Evolutionary conservation across 2,329 filamentous ascomycete genomes (phyloP).

Genomic region (Aspergillus latus): DNA sequence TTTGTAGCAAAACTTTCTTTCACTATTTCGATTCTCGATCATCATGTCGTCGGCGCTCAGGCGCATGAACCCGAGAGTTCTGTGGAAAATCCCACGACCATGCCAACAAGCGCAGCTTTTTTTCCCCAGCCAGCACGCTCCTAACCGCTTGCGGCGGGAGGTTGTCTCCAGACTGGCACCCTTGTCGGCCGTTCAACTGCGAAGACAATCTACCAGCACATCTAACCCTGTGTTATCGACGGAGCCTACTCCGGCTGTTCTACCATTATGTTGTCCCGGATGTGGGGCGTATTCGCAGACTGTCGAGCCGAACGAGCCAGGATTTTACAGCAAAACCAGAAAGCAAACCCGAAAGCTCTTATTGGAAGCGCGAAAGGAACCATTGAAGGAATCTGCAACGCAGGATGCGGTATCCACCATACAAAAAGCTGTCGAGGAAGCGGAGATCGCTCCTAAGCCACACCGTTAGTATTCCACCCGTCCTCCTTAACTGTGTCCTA

Average conservation of each 20-base stretch:
- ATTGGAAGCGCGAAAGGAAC: conserved; percentile 20
- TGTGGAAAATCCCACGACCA: background rate
- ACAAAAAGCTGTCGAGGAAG: conserved; percentile 11
- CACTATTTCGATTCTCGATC: conserved; percentile 7
- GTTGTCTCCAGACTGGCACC: background rate
- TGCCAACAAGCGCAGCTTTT: conserved; percentile 1
- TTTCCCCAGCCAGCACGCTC: conserved; percentile 4
- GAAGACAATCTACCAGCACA: conserved; percentile 22
- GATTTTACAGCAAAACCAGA: conserved; percentile 56
- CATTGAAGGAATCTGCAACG: conserved; percentile 13
- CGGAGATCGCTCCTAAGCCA: conserved; percentile 10
- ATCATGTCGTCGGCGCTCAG: conserved; percentile 32
- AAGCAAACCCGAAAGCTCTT: conserved; percentile 47
- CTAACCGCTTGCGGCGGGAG: conserved; percentile 2
- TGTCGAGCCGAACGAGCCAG: conserved; percentile 54
- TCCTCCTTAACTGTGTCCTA: background rate
- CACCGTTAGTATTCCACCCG: conserved; percentile 15
- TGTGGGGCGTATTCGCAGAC: conserved; percentile 63
- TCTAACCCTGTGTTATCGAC: conserved; percentile 10
- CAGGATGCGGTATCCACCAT: conserved; percentile 14
- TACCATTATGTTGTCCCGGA: conserved; percentile 60
- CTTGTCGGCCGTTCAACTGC: conserved; percentile 14
- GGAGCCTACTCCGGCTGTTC: conserved; percentile 20
- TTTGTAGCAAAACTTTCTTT: conserved; percentile 2
- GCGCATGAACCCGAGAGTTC: conserved; percentile 23